Evolutionary conservation across 2,329 filamentous ascomycete genomes (phyloP), one percentile per base, ranked within the genome.

Genomic region (Cordyceps pruinosa): DNA sequence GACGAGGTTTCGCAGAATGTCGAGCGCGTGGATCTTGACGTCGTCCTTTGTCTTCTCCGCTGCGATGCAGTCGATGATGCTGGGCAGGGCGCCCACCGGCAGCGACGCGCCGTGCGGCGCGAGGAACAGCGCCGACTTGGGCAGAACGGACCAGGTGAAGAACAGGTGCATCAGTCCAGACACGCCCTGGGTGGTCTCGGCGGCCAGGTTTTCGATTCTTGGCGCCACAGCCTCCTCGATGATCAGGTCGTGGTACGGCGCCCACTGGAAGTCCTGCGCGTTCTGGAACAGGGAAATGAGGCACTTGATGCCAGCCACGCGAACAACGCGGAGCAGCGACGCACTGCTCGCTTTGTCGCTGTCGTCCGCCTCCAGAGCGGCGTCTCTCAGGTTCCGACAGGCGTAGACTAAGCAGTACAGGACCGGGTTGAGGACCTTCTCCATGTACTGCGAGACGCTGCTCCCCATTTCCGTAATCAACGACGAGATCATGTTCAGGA

Each of bases 401-500:
- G 89, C 82, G 60, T 82, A 82, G 46, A 95, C 79, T 28, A 94
- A 75, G 68, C 91, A 97, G 68, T 91, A 93, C 1, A 97, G 74
- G 0, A 95, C 79, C 0, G 90, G 83, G 64, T 93, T 85, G 60
- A 93, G 77, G 5, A 97, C 77, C 13, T 80, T 81, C 17, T 81
- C 75, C 49, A 87, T 80, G 64, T 89, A 93, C 0, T 84, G 81
- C 2, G 78, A 72, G 55, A 95, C 83, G 55, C 86, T 86, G 5
- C 81, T 84, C 54, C 92, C 90, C 35, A 97, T 81, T 54, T 94
- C 90, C 58, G 88, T 87, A 59, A 97, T 84, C 68, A 97, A 84
- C 12, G 93, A 85, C 59, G 91, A 86, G 50, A 94, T 79, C 90
- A 97, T 94, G 68, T 95, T 96, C 52, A 96, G 75, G 68, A 97